phyloP scores from a whole-genome alignment of 495 filamentous ascomycete genomes.

The Aspergillus taichungensis region DNA sequence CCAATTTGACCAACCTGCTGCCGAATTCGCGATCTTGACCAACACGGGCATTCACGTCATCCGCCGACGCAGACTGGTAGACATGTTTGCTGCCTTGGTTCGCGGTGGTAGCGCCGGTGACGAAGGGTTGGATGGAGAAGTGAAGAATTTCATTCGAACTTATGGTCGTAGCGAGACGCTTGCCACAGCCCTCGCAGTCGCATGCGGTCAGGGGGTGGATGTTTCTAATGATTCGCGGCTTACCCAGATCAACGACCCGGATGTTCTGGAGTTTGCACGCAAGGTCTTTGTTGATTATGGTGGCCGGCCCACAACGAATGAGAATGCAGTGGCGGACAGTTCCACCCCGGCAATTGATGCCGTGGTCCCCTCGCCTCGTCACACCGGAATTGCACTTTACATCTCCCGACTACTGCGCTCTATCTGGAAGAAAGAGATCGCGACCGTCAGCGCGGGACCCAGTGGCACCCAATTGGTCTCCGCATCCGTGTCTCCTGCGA shows the following conservation, averaged over 20 bases:
- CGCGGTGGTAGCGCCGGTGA: slow-evolving; percentile 61
- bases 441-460: slow-evolving; percentile 46
- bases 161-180: slow-evolving; percentile 83
- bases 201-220: slow-evolving; percentile 83
- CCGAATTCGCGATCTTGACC: slow-evolving; percentile 84
- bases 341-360: slow-evolving; percentile 56
- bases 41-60: slow-evolving; percentile 81
- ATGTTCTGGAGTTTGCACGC: slow-evolving; percentile 72
- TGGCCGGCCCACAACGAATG: slow-evolving; percentile 68
- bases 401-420: slow-evolving; percentile 74
- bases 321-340: slow-evolving; percentile 60
- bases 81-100: slow-evolving; percentile 81
- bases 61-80: slow-evolving; percentile 74
- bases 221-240: slow-evolving; percentile 61
- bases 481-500: slow-evolving; percentile 47
- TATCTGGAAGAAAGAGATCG: slow-evolving; percentile 70
- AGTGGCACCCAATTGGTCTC: slow-evolving; percentile 41
- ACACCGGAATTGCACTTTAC: slow-evolving; percentile 80
- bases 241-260: slow-evolving; percentile 63
- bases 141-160: slow-evolving; percentile 67
- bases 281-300: slow-evolving; percentile 85
- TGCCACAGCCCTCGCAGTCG: slow-evolving; percentile 89
- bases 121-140: slow-evolving; percentile 69
- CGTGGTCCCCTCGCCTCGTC: slow-evolving; percentile 78
- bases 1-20: slow-evolving; percentile 73